Conservation (phyloP, 2,329 filamentous ascomycete genomes). For the Escovopsis sp. region DNA sequence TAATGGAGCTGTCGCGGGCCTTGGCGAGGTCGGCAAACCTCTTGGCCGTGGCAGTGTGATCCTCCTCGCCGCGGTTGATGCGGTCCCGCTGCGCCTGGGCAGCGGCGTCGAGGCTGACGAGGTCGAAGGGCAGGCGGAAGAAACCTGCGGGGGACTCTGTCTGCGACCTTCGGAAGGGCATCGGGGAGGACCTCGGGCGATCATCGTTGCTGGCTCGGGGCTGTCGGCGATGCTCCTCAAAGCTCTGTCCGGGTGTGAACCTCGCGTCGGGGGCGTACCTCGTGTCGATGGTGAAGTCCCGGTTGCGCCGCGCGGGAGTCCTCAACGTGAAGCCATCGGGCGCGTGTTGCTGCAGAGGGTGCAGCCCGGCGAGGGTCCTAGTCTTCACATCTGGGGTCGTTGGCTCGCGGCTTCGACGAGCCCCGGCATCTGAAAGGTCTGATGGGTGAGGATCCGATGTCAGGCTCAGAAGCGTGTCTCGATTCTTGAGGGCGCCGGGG, state of each 20-base stretch:
- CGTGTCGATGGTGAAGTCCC: background rate
- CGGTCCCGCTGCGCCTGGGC: constrained; percentile 18
- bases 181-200: background rate
- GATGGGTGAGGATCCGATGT: background rate
- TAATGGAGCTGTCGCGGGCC: constrained; percentile 11
- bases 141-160: background rate
- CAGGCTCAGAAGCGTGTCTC: background rate
- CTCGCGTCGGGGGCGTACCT: background rate
- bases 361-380: no score
- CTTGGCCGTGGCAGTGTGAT: constrained; percentile 17
- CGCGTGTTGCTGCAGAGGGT: no score
- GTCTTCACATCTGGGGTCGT: no score
- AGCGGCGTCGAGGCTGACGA: constrained; percentile 23
- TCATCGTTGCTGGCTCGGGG: background rate
- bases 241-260: background rate
- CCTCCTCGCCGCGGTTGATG: constrained; percentile 20
- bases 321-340: background rate
- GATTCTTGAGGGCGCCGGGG: no score
- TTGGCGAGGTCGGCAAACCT: constrained; percentile 15
- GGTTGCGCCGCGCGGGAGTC: background rate
- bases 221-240: background rate
- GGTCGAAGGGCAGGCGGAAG: constrained; percentile 16
- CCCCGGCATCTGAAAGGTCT: background rate
- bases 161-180: background rate
- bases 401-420: no score